Evolutionary conservation across 768 basidiomycete genomes (phyloP), one percentile per base, ranked within the genome.

Genomic region (Daedaleopsis sinensis): DNA sequence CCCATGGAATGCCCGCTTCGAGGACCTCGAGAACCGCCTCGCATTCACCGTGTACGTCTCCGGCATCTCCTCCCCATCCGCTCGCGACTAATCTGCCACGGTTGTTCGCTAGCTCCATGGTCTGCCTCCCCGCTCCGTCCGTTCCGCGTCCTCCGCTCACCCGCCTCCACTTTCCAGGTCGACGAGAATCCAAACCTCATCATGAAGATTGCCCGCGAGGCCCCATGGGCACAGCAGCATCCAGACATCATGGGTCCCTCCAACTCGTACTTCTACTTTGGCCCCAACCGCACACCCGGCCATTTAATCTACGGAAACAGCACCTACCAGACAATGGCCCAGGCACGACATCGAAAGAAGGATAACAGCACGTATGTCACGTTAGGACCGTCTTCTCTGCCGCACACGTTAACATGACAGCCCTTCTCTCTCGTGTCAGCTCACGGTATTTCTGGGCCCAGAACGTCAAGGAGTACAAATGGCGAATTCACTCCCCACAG

Each of bases 211-310:
- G 79, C 81, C 43, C 84, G 91, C 18, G 88, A 92, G 67, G 72
- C 79, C 0, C 78, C 76, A 21, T 92, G 91, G 90, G 78, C 84
- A 23, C 80, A 85, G 66, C 85, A 84, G 57, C 85, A 90, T 68
- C 83, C 84, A 23, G 80, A 77, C 50, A 85, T 91, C 64, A 87
- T 91, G 85, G 91, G 91, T n/a, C 91, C 91, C n/a, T 83, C 80
- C 61, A 88, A 83, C 43, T 85, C 91, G 6, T 90, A 81, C 70
- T 82, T 91, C 62, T 92, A 90, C 68, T 85, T 93, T 60, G 91
- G 91, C 1, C 89, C 91, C 6, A 77, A 78, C 44, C 81, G 78
- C 56, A 66, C 78, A 3, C 81, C 83, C 5, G 91, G 91, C 3
- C 85, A 85, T 66, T 74, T 91, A 54, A 80, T 83, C 46, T 91